Conservation (phyloP, 139 green algal genomes). For the Chlorella sorokiniana region DNA sequence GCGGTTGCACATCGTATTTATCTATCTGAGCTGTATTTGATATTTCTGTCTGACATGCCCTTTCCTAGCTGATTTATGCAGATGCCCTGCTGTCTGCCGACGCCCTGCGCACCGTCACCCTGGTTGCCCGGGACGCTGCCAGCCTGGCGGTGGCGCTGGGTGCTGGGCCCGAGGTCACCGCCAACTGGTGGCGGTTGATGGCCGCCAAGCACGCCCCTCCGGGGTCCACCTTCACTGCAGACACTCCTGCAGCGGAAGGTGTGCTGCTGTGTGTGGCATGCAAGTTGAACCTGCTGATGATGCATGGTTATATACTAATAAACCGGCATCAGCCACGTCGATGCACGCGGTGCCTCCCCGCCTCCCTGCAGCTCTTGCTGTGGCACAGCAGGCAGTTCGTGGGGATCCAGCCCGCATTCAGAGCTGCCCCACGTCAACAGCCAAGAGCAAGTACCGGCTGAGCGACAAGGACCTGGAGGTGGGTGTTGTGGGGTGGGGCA, state of each 20-base stretch:
- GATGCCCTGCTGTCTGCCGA: background rate
- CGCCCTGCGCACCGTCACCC: background rate
- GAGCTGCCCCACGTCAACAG: background rate
- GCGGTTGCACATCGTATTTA: too few relatives aligned
- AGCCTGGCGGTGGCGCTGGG: background rate
- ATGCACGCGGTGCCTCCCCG: background rate
- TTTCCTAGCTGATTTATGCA: background rate
- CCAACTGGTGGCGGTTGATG: background rate
- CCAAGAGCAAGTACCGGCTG: background rate
- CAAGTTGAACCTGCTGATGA: background rate
- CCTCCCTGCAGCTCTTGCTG: background rate
- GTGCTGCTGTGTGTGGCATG: background rate
- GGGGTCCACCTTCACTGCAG: background rate
- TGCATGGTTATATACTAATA: too few relatives aligned
- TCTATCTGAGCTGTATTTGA: too few relatives aligned
- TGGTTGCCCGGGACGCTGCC: background rate
- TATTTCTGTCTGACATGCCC: background rate
- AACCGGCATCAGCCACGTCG: too few relatives aligned
- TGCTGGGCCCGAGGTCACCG: background rate
- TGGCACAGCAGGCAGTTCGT: background rate
- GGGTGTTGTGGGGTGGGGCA: too few relatives aligned
- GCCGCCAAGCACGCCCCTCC: background rate
- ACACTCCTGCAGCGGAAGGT: background rate
- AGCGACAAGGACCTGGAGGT: background rate
- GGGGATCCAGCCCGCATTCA: background rate